Base-by-base conservation (phyloP, 164 flowering plant genomes). In the Saururus chinensis region DNA sequence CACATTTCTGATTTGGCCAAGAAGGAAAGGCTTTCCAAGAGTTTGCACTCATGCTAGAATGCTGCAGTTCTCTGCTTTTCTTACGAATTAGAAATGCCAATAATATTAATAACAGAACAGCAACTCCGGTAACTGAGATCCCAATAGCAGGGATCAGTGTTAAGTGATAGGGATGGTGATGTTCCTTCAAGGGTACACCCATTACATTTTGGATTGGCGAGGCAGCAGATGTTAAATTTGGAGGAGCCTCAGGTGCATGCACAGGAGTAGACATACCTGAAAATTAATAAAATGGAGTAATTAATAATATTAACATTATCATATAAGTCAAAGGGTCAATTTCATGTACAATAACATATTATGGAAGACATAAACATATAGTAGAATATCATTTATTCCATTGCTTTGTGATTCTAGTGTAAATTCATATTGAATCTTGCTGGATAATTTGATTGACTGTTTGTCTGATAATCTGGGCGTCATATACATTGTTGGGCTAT, bases 31-130 rank as follows among this genome's bases (percentile, higher is more conserved):
- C 49, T 66, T 80, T 87, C 70, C 81, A 67, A 51, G 81, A 63
- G 40, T 69, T 53, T 55, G 66, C 74, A 53, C 76, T 76, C 51
- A 59, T 67, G 55, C 74, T 75, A 37, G 74, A 59, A 67, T 78
- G 80, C 48, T 80, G 68, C 24, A 91, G 80, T 73, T 89, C 86
- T 78, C 68, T 81, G 69, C 60, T 80, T 78, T 95, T 95, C 71
- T 71, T 76, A 35, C 79, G 92, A 57, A 95, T 87, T 42, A 95
- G 88, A 71, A 86, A 60, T 70, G 89, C 64, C 72, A 95, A 64
- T 51, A 84, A 64, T 21, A 81, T 40, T 71, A 95, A 74, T 78
- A 87, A 74, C 61, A 78, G 24, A 60, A 82, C 67, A 61, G 99
- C 81, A 19, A 75, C 59, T 4, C 73, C 83, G 17, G 90, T 81